These are phyloP conservation scores for Lycium ferocissimum DNA, from an alignment of 257 asterid species.

Conservation along the genomic window DNA sequence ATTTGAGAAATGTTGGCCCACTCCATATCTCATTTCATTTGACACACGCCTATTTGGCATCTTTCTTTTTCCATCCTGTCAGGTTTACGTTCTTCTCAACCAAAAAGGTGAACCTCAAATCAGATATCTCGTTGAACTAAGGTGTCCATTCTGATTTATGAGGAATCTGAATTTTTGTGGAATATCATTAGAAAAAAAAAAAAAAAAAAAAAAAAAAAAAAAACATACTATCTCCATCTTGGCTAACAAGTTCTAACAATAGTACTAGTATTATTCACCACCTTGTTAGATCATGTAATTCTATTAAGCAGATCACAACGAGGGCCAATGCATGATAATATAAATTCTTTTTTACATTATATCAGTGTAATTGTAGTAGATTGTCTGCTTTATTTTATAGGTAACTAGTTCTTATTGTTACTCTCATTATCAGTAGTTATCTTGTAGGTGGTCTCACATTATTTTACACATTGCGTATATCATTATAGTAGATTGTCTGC, in stretches of 20 bases:
- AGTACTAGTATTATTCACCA: background rate
- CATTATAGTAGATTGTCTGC: too few species aligned
- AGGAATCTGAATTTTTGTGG: background rate
- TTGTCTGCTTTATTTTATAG: background rate
- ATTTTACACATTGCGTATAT: too few species aligned
- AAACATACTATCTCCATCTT: background rate
- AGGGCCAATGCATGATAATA: background rate
- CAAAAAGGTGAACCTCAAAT: background rate
- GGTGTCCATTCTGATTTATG: background rate
- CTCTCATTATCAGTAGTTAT: background rate
- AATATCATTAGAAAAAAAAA: background rate
- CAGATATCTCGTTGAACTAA: background rate
- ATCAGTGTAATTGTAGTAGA: background rate
- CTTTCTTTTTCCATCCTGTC: constrained; percentile 8
- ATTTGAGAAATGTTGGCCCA: background rate
- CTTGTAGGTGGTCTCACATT: background rate
- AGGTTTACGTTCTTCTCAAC: constrained; percentile 3
- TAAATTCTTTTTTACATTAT: background rate
- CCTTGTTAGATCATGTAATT: background rate
- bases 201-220: too few species aligned
- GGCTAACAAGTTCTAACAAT: background rate
- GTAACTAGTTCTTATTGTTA: background rate
- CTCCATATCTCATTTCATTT: background rate
- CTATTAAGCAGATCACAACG: background rate
- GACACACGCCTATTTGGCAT: constrained; percentile 8